phyloP scores from a whole-genome alignment of 2,329 filamentous ascomycete genomes.

The Trichoderma harzianum region DNA sequence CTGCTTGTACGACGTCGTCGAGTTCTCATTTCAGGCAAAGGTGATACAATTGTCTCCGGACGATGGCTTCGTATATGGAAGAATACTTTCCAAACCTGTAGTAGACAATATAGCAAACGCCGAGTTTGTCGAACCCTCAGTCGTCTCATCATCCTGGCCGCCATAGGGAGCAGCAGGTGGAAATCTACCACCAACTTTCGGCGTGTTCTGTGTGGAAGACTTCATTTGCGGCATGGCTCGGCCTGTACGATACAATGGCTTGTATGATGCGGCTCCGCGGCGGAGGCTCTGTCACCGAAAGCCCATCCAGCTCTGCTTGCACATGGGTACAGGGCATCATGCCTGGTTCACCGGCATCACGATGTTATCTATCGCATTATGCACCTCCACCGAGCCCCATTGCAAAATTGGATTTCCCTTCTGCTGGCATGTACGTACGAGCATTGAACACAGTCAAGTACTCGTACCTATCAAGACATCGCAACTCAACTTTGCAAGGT shows the following conservation, averaged over 20 bases:
- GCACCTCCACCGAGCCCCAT: background rate
- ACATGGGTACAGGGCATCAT: background rate
- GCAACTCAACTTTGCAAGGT: slow-evolving; percentile 2
- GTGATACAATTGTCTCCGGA: background rate
- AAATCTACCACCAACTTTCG: background rate
- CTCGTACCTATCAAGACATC: slow-evolving; percentile 5
- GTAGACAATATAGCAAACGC: background rate
- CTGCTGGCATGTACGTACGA: background rate
- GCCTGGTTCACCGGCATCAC: background rate
- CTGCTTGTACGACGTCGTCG: background rate
- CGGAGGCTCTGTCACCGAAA: background rate
- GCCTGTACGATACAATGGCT: background rate
- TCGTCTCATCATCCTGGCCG: background rate
- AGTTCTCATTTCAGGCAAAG: background rate
- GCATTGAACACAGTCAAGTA: background rate
- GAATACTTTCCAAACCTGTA: background rate
- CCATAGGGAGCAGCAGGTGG: background rate
- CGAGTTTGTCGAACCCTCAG: background rate
- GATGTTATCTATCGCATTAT: slow-evolving; percentile 5
- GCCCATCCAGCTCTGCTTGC: background rate
- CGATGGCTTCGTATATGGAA: background rate
- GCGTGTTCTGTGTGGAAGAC: background rate
- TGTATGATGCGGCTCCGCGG: slow-evolving; percentile 8
- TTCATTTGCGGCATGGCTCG: background rate
- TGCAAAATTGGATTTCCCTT: background rate